phyloP scores from a whole-genome alignment of 2,329 filamentous ascomycete species.

The Penicillium sp. region DNA sequence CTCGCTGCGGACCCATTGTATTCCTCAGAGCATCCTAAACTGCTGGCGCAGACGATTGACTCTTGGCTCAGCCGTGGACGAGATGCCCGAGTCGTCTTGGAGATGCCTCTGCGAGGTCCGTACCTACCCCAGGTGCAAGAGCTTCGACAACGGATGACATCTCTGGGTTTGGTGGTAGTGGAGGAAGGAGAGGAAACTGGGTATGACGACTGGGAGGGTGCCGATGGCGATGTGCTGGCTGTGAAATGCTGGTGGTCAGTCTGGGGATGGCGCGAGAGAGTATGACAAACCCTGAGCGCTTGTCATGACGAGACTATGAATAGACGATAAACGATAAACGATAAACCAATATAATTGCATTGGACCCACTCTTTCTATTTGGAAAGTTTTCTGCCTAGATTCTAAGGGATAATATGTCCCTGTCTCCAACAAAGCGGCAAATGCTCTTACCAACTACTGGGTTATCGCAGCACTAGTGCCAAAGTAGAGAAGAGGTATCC shows the following conservation, averaged over 20 bases:
- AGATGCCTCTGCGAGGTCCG: conserved; percentile 71
- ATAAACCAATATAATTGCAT: conserved; percentile 17
- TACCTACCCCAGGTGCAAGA: conserved; percentile 57
- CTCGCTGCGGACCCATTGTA: conserved; percentile 85
- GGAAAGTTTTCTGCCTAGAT: too few species aligned
- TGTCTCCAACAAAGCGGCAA: too few species aligned
- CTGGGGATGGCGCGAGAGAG: conserved; percentile 41
- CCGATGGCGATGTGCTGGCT: conserved; percentile 38
- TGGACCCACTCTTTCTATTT: too few species aligned
- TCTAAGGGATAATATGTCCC: too few species aligned
- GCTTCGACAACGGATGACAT: conserved; percentile 58
- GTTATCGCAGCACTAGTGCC: too few species aligned
- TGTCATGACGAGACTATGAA: conserved; percentile 27
- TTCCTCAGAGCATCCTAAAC: conserved; percentile 69
- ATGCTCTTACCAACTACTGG: too few species aligned
- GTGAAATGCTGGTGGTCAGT: conserved; percentile 47
- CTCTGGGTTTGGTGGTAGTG: conserved; percentile 50
- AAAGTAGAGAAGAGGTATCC: too few species aligned
- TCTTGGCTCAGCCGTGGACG: conserved; percentile 56
- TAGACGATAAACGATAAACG: conserved; percentile 28
- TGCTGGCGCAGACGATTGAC: conserved; percentile 65
- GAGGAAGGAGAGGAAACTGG: conserved; percentile 43
- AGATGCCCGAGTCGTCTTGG: conserved; percentile 64
- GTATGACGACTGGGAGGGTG: conserved; percentile 45
- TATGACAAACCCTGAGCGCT: conserved; percentile 16